Percentiles rank a stretch among this genome's conserved stretches.
phyloP scores from a whole-genome alignment of 768 basidiomycete genomes.

The Antrodiella citrinella region DNA sequence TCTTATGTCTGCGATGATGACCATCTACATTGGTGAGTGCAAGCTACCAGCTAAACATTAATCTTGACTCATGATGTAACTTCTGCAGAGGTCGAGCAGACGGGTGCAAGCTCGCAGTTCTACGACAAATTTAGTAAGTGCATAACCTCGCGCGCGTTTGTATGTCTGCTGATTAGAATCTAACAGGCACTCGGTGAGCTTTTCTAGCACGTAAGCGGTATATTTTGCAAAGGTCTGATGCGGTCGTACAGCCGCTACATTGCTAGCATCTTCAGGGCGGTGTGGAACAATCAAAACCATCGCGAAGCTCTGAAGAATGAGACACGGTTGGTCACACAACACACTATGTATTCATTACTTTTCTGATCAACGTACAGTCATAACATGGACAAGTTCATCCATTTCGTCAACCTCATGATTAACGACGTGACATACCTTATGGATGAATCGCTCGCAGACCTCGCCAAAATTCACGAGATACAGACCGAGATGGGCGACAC shows the following conservation, averaged over 20 bases:
- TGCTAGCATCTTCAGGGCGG: conserved; percentile 74
- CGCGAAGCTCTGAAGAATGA: conserved; percentile 79
- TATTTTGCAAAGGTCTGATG: too few relatives aligned
- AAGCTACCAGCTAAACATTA: not conserved
- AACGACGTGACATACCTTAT: conserved; percentile 98
- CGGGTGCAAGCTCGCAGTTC: conserved; percentile 96
- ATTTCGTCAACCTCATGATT: conserved; percentile 96
- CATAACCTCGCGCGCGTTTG: too few relatives aligned
- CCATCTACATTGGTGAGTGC: conserved; percentile 84
- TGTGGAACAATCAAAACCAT: conserved; percentile 89
- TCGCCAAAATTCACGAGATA: conserved; percentile 82
- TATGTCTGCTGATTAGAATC: too few relatives aligned
- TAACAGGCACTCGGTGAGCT: not conserved
- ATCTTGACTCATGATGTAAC: not conserved
- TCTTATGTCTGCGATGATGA: conserved; percentile 84
- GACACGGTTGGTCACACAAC: conserved; percentile 46
- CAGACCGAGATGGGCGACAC: conserved; percentile 79
- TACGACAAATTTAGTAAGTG: conserved; percentile 93
- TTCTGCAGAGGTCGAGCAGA: conserved; percentile 84
- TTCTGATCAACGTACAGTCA: too few relatives aligned
- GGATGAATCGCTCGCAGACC: conserved; percentile 88
- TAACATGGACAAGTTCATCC: conserved; percentile 87
- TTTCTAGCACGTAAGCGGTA: conserved; percentile 22
- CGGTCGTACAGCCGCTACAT: conserved; percentile 64
- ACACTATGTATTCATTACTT: not conserved